Conservation (phyloP, 169 alveolate genomes). For the Babesia bovis region DNA sequence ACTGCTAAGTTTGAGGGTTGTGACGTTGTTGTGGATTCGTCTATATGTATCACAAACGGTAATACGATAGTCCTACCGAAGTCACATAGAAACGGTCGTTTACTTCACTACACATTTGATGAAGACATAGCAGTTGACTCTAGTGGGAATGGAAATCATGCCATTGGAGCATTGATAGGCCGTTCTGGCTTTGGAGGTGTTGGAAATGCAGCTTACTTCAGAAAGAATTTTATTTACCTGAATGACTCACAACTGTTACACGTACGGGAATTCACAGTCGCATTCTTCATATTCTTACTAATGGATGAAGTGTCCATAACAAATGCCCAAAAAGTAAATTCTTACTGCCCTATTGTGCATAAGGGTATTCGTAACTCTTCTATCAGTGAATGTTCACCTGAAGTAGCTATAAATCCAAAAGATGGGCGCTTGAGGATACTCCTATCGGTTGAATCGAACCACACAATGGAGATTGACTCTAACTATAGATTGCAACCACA, state of each 20-base stretch:
- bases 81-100: slow-evolving; percentile 73
- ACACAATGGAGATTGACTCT: slow-evolving; percentile 71
- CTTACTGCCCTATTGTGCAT: slow-evolving; percentile 83
- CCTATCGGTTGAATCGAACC: slow-evolving; percentile 54
- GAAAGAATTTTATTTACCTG: slow-evolving; percentile 78
- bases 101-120: slow-evolving; percentile 79
- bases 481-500: slow-evolving; percentile 72
- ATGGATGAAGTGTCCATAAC: slow-evolving; percentile 73
- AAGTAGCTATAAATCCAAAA: slow-evolving; percentile 80
- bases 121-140: slow-evolving; percentile 79
- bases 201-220: slow-evolving; percentile 81
- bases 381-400: slow-evolving; percentile 83
- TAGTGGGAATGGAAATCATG: slow-evolving; percentile 83
- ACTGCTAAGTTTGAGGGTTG: slow-evolving; percentile 59
- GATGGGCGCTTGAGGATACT: slow-evolving; percentile 80
- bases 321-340: slow-evolving; percentile 38
- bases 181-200: slow-evolving; percentile 86
- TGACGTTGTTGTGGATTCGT: slow-evolving; percentile 74
- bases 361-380: slow-evolving; percentile 76
- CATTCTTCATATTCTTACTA: slow-evolving; percentile 76
- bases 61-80: slow-evolving; percentile 70
- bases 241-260: slow-evolving; percentile 70
- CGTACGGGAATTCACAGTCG: slow-evolving; percentile 76
- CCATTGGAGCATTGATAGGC: slow-evolving; percentile 79
- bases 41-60: slow-evolving; percentile 73